Conservation (phyloP, 768 basidiomycete species). For the Coprinopsis strossmayeri region DNA sequence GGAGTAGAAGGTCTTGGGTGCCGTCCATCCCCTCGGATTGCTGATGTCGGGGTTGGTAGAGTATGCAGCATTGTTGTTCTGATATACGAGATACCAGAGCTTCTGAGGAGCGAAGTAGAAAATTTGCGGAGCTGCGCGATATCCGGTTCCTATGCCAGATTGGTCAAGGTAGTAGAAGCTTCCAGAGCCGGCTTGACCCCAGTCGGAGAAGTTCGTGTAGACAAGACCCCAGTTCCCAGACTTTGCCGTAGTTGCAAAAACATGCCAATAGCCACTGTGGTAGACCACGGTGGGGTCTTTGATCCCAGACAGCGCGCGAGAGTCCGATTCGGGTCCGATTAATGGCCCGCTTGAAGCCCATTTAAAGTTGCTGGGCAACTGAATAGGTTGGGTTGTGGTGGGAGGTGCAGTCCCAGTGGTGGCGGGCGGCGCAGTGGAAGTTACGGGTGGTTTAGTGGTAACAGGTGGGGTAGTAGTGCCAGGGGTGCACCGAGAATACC, state of each 20-base stretch:
- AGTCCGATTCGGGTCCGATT: too few relatives aligned
- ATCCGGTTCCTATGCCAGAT: constrained; percentile 14
- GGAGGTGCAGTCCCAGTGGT: too few relatives aligned
- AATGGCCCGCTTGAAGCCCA: too few relatives aligned
- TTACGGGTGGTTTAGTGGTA: too few relatives aligned
- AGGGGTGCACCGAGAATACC: too few relatives aligned
- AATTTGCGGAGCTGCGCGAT: constrained; percentile 15
- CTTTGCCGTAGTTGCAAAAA: neutral
- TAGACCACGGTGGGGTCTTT: constrained; percentile 2
- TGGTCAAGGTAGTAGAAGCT: constrained; percentile 14
- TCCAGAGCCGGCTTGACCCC: constrained; percentile 6
- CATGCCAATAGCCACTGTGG: neutral
- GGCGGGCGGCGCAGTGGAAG: too few relatives aligned
- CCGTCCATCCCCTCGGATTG: constrained; percentile 16
- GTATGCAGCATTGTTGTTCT: constrained; percentile 16
- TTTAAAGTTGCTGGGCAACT: too few relatives aligned
- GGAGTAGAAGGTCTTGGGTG: constrained; percentile 14
- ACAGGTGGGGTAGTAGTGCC: too few relatives aligned
- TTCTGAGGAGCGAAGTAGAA: constrained; percentile 18
- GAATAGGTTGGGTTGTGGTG: too few relatives aligned
- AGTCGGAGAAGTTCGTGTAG: constrained; percentile 16
- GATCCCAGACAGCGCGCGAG: neutral
- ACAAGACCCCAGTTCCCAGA: neutral
- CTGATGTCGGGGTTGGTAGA: constrained; percentile 16
- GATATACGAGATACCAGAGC: constrained; percentile 16